A percentile compares a stretch with the other conserved stretches of the same genome.
Conservation (phyloP, 139 green algal genomes). For the Picochlorum sp. region DNA sequence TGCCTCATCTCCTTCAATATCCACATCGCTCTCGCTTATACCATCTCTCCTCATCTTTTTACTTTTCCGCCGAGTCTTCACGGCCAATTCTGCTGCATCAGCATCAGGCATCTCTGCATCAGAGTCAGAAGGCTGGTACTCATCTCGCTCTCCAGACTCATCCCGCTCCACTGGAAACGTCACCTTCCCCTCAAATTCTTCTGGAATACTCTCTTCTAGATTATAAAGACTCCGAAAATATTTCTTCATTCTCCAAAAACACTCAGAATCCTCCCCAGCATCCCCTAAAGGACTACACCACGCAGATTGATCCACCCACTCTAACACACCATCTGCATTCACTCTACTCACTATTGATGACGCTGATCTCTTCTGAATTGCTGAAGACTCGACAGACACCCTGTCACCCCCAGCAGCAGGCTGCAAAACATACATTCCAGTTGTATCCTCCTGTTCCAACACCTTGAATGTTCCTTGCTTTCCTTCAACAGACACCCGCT, state of each 20-base stretch:
- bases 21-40: neutral
- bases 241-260: conserved; percentile 1
- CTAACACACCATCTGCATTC: neutral
- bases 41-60: neutral
- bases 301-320: neutral
- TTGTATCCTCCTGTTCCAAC: too few relatives aligned
- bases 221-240: neutral
- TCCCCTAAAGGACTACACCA: neutral
- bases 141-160: neutral
- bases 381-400: too few relatives aligned
- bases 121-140: neutral
- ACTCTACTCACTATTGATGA: too few relatives aligned
- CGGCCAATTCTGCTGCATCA: conserved; percentile 1
- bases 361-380: too few relatives aligned
- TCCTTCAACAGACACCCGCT: neutral
- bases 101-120: neutral
- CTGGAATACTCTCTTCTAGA: neutral
- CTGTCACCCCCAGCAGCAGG: too few relatives aligned
- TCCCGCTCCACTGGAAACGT: neutral
- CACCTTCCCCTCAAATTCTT: neutral
- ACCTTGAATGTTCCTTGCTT: too few relatives aligned
- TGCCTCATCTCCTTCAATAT: conserved; percentile 3
- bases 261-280: neutral
- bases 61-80: neutral
- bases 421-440: too few relatives aligned